Evolutionary conservation across 2,329 filamentous ascomycete species (phyloP).

Genomic region (Diatrype stigma): DNA sequence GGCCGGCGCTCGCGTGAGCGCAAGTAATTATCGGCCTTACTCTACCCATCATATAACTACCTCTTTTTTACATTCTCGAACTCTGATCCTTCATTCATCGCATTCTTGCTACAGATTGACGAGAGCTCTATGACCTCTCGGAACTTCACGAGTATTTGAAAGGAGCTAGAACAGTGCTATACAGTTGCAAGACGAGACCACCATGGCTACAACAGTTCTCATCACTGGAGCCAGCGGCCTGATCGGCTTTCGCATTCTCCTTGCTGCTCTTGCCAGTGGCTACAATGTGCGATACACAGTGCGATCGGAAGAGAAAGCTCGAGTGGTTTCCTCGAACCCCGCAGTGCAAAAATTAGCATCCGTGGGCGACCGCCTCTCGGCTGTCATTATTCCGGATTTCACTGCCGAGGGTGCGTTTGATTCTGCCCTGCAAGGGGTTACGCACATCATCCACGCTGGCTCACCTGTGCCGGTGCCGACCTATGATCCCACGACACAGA

Average conservation of each 20-base stretch:
- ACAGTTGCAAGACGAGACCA: too few species aligned
- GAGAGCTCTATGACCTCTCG: too few species aligned
- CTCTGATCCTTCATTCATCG: too few species aligned
- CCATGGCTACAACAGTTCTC: too few species aligned
- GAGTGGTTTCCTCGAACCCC: slow-evolving; percentile 18
- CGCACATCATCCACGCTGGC: slow-evolving; percentile 22
- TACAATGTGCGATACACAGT: slow-evolving; percentile 21
- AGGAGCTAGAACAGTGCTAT: too few species aligned
- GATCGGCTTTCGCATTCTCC: slow-evolving; percentile 24
- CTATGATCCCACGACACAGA: slow-evolving; percentile 11
- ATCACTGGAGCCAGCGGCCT: slow-evolving; percentile 24
- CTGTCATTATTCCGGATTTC: slow-evolving; percentile 19
- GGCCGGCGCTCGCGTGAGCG: too few species aligned
- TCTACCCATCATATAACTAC: too few species aligned
- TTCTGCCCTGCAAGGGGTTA: slow-evolving; percentile 16
- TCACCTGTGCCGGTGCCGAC: slow-evolving; percentile 16
- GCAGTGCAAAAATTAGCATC: slow-evolving; percentile 10
- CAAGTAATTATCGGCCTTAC: too few species aligned
- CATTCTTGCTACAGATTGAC: too few species aligned
- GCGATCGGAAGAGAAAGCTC: slow-evolving; percentile 21
- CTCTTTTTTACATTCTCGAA: too few species aligned
- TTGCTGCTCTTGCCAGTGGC: slow-evolving; percentile 18
- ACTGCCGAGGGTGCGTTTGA: slow-evolving; percentile 20
- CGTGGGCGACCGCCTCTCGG: slow-evolving; percentile 12
- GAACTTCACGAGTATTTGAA: too few species aligned